Conservation (phyloP, 2,329 filamentous ascomycete species). For the Colletotrichum acutatum region DNA sequence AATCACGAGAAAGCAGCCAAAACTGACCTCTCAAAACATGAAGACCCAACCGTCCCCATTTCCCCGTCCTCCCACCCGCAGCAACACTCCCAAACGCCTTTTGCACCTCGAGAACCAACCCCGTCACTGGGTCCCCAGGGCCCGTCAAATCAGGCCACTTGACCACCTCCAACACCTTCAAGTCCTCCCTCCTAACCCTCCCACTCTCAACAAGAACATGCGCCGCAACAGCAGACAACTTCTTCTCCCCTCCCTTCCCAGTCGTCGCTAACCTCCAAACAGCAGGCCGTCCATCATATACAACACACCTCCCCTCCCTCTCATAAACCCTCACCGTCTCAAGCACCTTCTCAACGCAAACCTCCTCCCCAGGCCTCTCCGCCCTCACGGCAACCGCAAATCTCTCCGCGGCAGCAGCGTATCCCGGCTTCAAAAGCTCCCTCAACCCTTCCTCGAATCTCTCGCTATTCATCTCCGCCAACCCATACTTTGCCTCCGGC, state of each 20-base stretch:
- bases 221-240: slow-evolving; percentile 27
- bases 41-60: background rate
- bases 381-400: background rate
- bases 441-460: background rate
- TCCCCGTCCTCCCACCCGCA: background rate
- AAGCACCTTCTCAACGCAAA: slow-evolving; percentile 6
- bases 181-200: slow-evolving; percentile 2
- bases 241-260: background rate
- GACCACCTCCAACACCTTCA: slow-evolving; percentile 19
- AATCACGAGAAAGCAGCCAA: background rate
- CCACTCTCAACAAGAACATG: slow-evolving; percentile 18
- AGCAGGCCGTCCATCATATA: background rate
- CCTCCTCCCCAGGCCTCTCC: slow-evolving; percentile 29
- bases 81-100: background rate
- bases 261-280: slow-evolving; percentile 11
- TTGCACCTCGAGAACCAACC: slow-evolving; percentile 2
- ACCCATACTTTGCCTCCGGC: slow-evolving; percentile 7
- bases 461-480: slow-evolving; percentile 6
- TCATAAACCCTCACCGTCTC: slow-evolving; percentile 16
- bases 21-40: slow-evolving; percentile 27
- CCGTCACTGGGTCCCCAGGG: slow-evolving; percentile 30
- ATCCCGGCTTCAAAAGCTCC: slow-evolving; percentile 17
- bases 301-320: slow-evolving; percentile 12
- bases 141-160: slow-evolving; percentile 31
- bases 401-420: slow-evolving; percentile 6